Evolutionary conservation across 257 asterid genomes (phyloP).

Genomic region (Solanum dulcamara): DNA sequence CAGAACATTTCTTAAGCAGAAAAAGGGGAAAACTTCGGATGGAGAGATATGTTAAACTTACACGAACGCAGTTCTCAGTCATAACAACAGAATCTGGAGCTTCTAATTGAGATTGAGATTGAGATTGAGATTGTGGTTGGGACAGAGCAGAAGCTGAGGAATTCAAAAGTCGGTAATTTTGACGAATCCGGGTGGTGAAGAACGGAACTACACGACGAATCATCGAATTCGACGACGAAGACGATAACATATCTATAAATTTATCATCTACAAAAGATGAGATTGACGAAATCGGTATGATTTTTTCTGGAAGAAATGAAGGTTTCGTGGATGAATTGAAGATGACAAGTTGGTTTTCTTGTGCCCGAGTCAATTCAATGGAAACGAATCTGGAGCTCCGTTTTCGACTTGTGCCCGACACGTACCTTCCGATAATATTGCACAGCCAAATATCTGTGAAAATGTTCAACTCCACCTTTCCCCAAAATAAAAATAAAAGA

Average conservation of each 20-base stretch:
- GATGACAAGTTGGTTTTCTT: not conserved
- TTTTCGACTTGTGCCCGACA: not conserved
- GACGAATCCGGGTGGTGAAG: constrained; percentile 49
- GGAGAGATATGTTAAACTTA: constrained; percentile 1
- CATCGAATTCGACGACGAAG: constrained; percentile 34
- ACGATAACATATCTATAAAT: constrained; percentile 15
- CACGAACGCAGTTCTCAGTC: constrained; percentile 74
- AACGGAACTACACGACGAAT: constrained; percentile 45
- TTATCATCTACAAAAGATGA: not conserved
- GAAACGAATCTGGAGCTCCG: not conserved
- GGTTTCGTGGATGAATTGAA: not conserved
- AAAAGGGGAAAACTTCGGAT: not conserved
- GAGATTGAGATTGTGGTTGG: constrained; percentile 16
- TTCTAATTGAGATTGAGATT: constrained; percentile 25
- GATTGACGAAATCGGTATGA: not conserved
- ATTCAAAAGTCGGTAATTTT: constrained; percentile 35
- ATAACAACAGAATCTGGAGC: constrained; percentile 23
- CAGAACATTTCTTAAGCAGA: not conserved
- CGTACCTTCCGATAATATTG: not conserved
- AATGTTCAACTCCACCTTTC: not conserved
- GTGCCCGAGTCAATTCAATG: not conserved
- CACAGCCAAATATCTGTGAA: not conserved
- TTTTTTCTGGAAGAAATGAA: not conserved
- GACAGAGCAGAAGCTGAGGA: constrained; percentile 29
- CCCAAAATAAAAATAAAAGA: not conserved